Evolutionary conservation across 2,329 filamentous ascomycete species (phyloP).

Genomic region (Fusarium nelsonii): DNA sequence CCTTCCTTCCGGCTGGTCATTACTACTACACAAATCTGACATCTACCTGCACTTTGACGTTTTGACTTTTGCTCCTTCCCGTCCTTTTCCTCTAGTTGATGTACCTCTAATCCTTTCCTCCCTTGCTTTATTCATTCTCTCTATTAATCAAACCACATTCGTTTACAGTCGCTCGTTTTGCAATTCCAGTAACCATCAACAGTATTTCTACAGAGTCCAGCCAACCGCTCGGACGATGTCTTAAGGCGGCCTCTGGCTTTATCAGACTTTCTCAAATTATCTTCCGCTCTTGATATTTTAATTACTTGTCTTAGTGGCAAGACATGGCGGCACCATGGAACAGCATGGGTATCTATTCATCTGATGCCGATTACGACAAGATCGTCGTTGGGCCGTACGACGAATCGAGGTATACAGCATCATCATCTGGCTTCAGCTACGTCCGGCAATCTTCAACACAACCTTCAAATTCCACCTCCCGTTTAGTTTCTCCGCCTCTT

Average conservation of each 20-base stretch:
- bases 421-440: constrained; percentile 39
- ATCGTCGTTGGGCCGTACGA: constrained; percentile 31
- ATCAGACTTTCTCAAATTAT: neutral
- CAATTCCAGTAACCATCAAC: neutral
- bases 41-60: neutral
- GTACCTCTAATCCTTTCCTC: neutral
- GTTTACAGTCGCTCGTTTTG: constrained; percentile 4
- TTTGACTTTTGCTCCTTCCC: constrained; percentile 15
- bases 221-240: constrained; percentile 11
- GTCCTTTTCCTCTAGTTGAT: neutral
- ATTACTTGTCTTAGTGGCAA: constrained; percentile 18
- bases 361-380: constrained; percentile 27
- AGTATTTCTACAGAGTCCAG: neutral
- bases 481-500: constrained; percentile 35
- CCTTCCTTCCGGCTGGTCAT: neutral
- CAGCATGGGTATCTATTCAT: constrained; percentile 31
- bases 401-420: constrained; percentile 34
- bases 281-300: neutral
- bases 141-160: neutral
- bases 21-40: constrained; percentile 3
- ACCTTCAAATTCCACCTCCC: constrained; percentile 40
- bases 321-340: constrained; percentile 41
- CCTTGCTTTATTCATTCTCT: constrained; percentile 1
- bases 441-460: constrained; percentile 40
- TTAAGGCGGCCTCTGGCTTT: constrained; percentile 19